Percentiles rank a stretch among this genome's conserved stretches.
phyloP scores from a whole-genome alignment of 805 yeast species.

The Wickerhamomyces rabaulensis region DNA sequence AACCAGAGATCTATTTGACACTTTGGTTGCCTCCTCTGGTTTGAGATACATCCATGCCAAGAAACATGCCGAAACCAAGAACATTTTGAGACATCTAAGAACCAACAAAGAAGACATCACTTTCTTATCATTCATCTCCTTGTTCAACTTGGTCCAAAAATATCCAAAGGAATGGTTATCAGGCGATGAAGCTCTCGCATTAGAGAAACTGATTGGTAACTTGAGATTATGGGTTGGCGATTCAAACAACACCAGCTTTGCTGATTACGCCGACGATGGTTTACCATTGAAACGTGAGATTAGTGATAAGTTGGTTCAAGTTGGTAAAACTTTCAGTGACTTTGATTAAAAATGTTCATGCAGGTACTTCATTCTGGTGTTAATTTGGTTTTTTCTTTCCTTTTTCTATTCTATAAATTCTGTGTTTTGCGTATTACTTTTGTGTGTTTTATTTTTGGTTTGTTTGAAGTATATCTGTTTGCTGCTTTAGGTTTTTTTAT shows the following conservation, averaged over 20 bases:
- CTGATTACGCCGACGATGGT: slow-evolving; percentile 19
- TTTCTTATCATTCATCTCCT: slow-evolving; percentile 22
- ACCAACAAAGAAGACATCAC: slow-evolving; percentile 18
- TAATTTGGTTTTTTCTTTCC: background rate
- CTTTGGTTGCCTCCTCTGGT: slow-evolving; percentile 20
- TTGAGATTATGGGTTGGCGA: slow-evolving; percentile 28
- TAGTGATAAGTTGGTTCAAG: slow-evolving; percentile 25
- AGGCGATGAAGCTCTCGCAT: slow-evolving; percentile 9
- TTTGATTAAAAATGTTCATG: background rate
- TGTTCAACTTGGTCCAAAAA: slow-evolving; percentile 22
- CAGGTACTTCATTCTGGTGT: background rate
- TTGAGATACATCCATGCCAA: slow-evolving; percentile 17
- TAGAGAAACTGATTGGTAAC: slow-evolving; percentile 20
- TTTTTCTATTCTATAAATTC: background rate
- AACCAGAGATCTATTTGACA: slow-evolving; percentile 21
- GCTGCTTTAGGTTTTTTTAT: background rate
- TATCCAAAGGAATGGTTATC: slow-evolving; percentile 21
- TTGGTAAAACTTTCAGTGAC: slow-evolving; percentile 21
- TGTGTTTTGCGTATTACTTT: background rate
- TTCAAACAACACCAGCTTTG: slow-evolving; percentile 16
- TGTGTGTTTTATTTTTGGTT: background rate
- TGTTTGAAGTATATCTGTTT: background rate
- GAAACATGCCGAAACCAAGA: slow-evolving; percentile 11
- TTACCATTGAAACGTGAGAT: slow-evolving; percentile 24
- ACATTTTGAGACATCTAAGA: slow-evolving; percentile 16